phyloP scores from a whole-genome alignment of 1,284 basidiomycete genomes.

The Malassezia sympodialis region DNA sequence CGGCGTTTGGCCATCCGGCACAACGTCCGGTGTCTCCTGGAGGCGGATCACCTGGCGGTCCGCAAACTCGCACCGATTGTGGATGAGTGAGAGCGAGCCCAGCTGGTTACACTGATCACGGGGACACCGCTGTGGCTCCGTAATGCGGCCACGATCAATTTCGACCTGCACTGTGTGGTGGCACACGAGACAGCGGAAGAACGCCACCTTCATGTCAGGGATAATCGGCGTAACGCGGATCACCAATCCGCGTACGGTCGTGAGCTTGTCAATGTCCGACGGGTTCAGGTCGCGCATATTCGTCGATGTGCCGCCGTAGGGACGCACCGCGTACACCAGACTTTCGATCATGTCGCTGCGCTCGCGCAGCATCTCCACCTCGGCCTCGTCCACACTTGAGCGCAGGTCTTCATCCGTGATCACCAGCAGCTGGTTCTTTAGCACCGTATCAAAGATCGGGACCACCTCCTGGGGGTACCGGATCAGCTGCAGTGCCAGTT shows the following conservation, averaged over 20 bases:
- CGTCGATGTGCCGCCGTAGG: constrained; percentile 65
- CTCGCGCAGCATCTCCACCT: constrained; percentile 57
- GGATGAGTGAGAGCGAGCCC: constrained; percentile 85
- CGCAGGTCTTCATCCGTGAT: constrained; percentile 60
- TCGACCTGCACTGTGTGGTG: constrained; percentile 88
- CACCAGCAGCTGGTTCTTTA: constrained; percentile 60
- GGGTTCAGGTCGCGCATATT: constrained; percentile 48
- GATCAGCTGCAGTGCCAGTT: constrained; percentile 57
- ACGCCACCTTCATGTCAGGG: constrained; percentile 93
- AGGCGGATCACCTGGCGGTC: constrained; percentile 89
- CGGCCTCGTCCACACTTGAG: constrained; percentile 59
- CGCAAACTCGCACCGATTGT: constrained; percentile 91
- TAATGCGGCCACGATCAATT: constrained; percentile 89
- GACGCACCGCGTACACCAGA: constrained; percentile 79
- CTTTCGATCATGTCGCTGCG: constrained; percentile 41
- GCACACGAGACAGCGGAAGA: constrained; percentile 95
- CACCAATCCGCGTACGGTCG: constrained; percentile 88
- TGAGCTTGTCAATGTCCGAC: constrained; percentile 56
- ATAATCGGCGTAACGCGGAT: constrained; percentile 96
- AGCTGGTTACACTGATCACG: constrained; percentile 77
- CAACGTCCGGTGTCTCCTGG: constrained; percentile 93
- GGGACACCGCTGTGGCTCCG: constrained; percentile 80
- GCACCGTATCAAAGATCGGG: constrained; percentile 88
- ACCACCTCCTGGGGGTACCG: constrained; percentile 95
- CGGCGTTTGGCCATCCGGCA: constrained; percentile 94